Evolutionary conservation across 768 basidiomycete genomes (phyloP).

Genomic region (Termitomyces sp.): DNA sequence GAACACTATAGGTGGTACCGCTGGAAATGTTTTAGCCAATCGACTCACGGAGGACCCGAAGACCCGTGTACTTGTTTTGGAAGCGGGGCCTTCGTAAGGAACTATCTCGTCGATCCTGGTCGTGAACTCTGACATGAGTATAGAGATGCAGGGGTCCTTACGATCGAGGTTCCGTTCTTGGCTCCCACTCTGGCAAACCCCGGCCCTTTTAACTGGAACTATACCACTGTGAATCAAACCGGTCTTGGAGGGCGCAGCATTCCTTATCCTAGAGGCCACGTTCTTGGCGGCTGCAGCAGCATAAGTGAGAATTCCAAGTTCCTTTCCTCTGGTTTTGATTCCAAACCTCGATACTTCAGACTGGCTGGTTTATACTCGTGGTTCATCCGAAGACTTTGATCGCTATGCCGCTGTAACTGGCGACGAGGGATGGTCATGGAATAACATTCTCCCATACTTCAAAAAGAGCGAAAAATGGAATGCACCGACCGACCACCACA

Average conservation of each 20-base stretch:
- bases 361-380: constrained; percentile 17
- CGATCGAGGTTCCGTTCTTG: constrained; percentile 10
- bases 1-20: constrained; percentile 3
- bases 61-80: constrained; percentile 16
- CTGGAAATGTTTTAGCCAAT: constrained; percentile 14
- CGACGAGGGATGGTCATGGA: constrained; percentile 26
- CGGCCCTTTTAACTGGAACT: constrained; percentile 19
- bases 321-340: not conserved
- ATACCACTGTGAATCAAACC: constrained; percentile 15
- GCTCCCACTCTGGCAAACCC: not conserved
- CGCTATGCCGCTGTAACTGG: constrained; percentile 19
- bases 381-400: constrained; percentile 23
- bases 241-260: constrained; percentile 14
- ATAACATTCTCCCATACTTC: constrained; percentile 17
- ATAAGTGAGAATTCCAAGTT: constrained; percentile 12
- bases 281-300: constrained; percentile 18
- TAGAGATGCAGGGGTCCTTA: constrained; percentile 10
- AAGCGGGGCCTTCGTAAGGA: constrained; percentile 16
- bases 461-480: constrained; percentile 22
- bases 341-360: not conserved
- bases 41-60: constrained; percentile 14
- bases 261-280: constrained; percentile 16
- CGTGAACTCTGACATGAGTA: not conserved
- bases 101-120: not conserved
- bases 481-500: constrained; percentile 19